Conservation (phyloP, 306 rosid genomes). For the Fagus sylvatica region DNA sequence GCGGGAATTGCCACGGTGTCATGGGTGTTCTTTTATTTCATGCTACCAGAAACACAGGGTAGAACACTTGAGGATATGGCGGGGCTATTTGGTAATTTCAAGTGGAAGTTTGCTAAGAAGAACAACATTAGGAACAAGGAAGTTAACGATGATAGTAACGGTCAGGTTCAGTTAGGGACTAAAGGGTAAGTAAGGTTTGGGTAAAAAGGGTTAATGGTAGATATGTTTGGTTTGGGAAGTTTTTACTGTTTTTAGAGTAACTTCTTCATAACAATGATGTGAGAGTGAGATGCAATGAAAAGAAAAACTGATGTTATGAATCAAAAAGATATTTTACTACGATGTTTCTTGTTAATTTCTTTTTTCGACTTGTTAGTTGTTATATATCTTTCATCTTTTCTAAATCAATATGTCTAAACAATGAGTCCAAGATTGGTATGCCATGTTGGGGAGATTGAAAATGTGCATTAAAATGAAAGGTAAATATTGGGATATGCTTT, state of each 20-base stretch:
- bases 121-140: not conserved
- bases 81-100: constrained; percentile 60
- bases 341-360: too few relatives aligned
- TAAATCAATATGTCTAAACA: too few relatives aligned
- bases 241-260: too few relatives aligned
- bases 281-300: too few relatives aligned
- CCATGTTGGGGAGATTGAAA: not conserved
- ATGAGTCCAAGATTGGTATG: too few relatives aligned
- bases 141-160: not conserved
- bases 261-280: not conserved
- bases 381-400: too few relatives aligned
- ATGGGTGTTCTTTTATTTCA: constrained; percentile 52
- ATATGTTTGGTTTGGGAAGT: too few relatives aligned
- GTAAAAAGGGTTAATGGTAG: not conserved
- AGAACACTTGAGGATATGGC: constrained; percentile 75
- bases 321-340: not conserved
- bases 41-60: constrained; percentile 81
- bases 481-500: too few relatives aligned
- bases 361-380: not conserved
- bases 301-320: not conserved
- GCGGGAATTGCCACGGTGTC: constrained; percentile 39
- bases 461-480: not conserved
- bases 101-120: constrained; percentile 28
- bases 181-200: constrained; percentile 2
- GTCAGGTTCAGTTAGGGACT: constrained; percentile 37